These are phyloP conservation scores for Trichoderma gracile DNA, from an alignment of 2,329 filamentous ascomycete genomes.

Conservation along the genomic window DNA sequence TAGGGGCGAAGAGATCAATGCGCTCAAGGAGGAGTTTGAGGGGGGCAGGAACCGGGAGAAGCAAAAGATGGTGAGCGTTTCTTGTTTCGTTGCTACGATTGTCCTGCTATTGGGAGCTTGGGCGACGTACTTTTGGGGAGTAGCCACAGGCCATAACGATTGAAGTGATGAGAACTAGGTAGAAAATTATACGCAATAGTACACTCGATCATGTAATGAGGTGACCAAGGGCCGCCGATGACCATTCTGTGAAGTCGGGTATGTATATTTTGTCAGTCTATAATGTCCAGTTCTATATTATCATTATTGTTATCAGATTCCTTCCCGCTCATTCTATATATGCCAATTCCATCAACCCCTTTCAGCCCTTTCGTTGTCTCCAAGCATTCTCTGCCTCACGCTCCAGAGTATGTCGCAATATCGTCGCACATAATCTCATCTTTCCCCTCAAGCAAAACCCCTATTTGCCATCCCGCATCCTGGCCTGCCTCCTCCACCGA, in stretches of 20 bases:
- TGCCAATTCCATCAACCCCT: neutral
- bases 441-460: neutral
- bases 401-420: no score
- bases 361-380: no score
- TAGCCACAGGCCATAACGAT: slow-evolving; percentile 53
- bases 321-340: neutral
- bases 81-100: slow-evolving; percentile 47
- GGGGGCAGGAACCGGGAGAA: slow-evolving; percentile 36
- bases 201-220: neutral
- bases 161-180: neutral
- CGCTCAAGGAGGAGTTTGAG: slow-evolving; percentile 46
- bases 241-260: neutral
- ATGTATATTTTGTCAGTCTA: neutral
- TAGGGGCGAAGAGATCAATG: slow-evolving; percentile 46
- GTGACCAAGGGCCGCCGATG: no score
- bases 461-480: neutral
- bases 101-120: slow-evolving; percentile 54
- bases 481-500: slow-evolving; percentile 10
- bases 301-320: neutral
- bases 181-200: neutral
- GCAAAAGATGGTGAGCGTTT: slow-evolving; percentile 45
- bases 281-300: neutral
- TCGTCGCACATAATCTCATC: no score
- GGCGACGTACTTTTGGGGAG: slow-evolving; percentile 62
- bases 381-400: accelerated